These are phyloP conservation scores for Trametes gibbosa DNA, from an alignment of 768 basidiomycete species.

Conservation along the genomic window DNA sequence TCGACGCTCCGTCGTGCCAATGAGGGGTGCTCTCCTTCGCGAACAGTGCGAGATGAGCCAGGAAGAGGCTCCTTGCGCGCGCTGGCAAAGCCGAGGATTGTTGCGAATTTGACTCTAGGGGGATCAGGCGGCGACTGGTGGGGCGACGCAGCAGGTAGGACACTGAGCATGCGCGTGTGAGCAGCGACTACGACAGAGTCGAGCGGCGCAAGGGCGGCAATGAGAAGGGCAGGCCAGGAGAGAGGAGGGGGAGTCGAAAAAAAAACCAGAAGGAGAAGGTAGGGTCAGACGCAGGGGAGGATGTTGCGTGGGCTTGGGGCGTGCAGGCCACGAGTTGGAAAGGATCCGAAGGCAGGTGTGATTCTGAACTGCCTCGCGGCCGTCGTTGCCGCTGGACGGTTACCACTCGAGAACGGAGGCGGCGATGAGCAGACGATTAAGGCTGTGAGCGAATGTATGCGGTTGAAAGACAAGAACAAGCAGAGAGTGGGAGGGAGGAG, in stretches of 20 bases:
- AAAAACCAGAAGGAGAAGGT: conserved; percentile 19
- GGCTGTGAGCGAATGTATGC: conserved; percentile 9
- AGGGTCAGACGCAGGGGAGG: conserved; percentile 29
- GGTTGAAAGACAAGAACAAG: background rate
- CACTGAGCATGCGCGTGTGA: conserved; percentile 44
- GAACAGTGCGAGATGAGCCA: conserved; percentile 20
- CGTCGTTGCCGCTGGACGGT: background rate
- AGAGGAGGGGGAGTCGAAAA: conserved; percentile 27
- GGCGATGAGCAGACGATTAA: conserved; percentile 8
- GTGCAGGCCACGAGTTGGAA: conserved; percentile 38
- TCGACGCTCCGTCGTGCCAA: conserved; percentile 44
- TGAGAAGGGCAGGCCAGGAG: conserved; percentile 22
- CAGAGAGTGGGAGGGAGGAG: too few species aligned
- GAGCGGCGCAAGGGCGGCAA: conserved; percentile 26
- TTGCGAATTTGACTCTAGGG: conserved; percentile 46
- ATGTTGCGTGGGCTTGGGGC: conserved; percentile 31
- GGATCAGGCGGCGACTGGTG: conserved; percentile 29
- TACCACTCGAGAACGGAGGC: background rate
- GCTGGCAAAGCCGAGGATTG: conserved; percentile 43
- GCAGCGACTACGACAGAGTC: conserved; percentile 17
- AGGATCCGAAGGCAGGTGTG: conserved; percentile 19
- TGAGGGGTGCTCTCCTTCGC: conserved; percentile 30
- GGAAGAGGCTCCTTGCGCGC: conserved; percentile 32
- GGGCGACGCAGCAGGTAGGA: conserved; percentile 31
- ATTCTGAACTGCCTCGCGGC: conserved; percentile 17